Evolutionary conservation across 768 basidiomycete species (phyloP).

Genomic region (Lepiota brunneoincarnata): DNA sequence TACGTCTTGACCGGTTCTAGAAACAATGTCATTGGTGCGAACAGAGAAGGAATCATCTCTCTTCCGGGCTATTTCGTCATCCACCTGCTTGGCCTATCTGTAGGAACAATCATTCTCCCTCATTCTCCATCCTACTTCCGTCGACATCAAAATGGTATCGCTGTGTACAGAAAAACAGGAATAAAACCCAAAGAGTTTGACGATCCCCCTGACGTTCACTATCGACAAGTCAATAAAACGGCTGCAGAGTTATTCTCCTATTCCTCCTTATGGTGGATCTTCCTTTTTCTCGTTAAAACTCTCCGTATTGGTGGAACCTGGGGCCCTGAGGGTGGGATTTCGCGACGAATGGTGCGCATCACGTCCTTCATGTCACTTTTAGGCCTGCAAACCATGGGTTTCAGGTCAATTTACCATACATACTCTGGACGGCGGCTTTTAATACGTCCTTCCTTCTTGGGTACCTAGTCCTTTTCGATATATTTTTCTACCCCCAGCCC

Average conservation of each 20-base stretch:
- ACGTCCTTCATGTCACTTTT: not conserved
- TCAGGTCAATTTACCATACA: conserved; percentile 89
- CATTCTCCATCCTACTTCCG: conserved; percentile 73
- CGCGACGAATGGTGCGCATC: conserved; percentile 42
- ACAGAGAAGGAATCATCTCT: conserved; percentile 91
- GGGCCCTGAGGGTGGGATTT: conserved; percentile 32
- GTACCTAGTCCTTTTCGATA: conserved; percentile 72
- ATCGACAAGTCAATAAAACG: conserved; percentile 69
- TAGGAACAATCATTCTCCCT: conserved; percentile 79
- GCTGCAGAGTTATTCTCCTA: conserved; percentile 78
- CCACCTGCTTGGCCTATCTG: conserved; percentile 80
- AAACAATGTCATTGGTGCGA: conserved; percentile 61
- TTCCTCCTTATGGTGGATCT: conserved; percentile 73
- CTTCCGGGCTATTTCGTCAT: conserved; percentile 88
- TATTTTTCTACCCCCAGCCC: conserved; percentile 58
- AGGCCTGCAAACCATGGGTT: not conserved
- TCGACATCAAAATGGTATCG: conserved; percentile 40
- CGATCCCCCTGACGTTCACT: conserved; percentile 18
- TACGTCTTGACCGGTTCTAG: conserved; percentile 71
- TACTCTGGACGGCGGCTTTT: conserved; percentile 86
- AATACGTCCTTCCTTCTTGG: conserved; percentile 83
- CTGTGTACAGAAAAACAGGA: conserved; percentile 11
- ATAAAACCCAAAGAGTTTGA: conserved; percentile 18
- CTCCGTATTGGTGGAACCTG: conserved; percentile 36
- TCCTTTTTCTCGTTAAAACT: conserved; percentile 40